These are phyloP conservation scores for Alternaria triticina DNA, from an alignment of 2,329 filamentous ascomycete species.

Conservation along the genomic window DNA sequence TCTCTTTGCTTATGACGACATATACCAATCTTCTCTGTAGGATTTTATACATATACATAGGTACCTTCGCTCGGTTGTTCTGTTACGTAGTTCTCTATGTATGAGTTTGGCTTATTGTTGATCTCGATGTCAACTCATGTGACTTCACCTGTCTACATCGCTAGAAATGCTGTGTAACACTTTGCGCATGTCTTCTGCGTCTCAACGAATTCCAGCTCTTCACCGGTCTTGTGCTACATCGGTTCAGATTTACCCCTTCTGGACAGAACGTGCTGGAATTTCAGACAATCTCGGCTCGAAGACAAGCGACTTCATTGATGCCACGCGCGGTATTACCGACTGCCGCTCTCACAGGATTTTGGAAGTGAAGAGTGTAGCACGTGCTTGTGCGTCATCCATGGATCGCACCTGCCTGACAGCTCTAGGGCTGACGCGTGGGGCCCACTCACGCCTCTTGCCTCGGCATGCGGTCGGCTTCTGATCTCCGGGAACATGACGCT, in stretches of 20 bases:
- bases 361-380: background rate
- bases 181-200: background rate
- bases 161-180: background rate
- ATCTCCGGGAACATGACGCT: constrained; percentile 2
- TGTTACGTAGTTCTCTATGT: background rate
- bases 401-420: background rate
- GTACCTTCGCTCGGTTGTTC: background rate
- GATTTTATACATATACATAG: background rate
- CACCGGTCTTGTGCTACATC: background rate
- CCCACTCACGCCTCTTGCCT: constrained; percentile 13
- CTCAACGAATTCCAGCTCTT: constrained; percentile 1
- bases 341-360: background rate
- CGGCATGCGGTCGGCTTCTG: constrained; percentile 25
- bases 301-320: background rate
- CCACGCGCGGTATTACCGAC: background rate
- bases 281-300: constrained; percentile 15
- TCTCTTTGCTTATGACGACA: background rate
- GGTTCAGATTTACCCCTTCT: constrained; percentile 34
- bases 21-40: constrained; percentile 8
- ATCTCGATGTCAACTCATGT: background rate
- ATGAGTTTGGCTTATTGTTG: background rate
- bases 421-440: constrained; percentile 10
- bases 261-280: constrained; percentile 42
- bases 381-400: background rate
- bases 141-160: background rate